Evolutionary conservation across 2,329 filamentous ascomycete species (phyloP).

Genomic region (Leptographium procerum): DNA sequence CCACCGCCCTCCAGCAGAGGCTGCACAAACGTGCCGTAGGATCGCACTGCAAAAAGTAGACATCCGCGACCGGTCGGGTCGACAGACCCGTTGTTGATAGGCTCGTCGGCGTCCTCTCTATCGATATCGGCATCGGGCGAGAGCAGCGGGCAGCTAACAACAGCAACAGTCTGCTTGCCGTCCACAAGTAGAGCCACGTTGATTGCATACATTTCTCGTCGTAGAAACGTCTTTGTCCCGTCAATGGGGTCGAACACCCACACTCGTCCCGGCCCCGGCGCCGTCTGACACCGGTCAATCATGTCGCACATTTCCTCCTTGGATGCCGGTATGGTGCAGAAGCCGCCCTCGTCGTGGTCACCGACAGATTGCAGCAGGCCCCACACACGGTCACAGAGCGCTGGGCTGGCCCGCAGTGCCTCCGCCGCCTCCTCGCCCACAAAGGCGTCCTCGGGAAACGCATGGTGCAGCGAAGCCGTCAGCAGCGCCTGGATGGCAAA

Average conservation of each 20-base stretch:
- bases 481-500: slow-evolving; percentile 48
- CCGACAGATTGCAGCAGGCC: slow-evolving; percentile 24
- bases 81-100: slow-evolving; percentile 30
- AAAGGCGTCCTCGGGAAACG: slow-evolving; percentile 39
- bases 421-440: slow-evolving; percentile 45
- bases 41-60: slow-evolving; percentile 38
- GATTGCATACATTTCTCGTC: slow-evolving; percentile 43
- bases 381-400: slow-evolving; percentile 36
- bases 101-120: slow-evolving; percentile 30
- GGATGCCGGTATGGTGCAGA: slow-evolving; percentile 23
- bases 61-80: slow-evolving; percentile 33
- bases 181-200: slow-evolving; percentile 42
- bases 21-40: slow-evolving; percentile 35
- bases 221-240: slow-evolving; percentile 45
- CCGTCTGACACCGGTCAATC: slow-evolving; percentile 38
- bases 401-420: slow-evolving; percentile 30
- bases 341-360: slow-evolving; percentile 16
- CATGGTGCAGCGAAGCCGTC: slow-evolving; percentile 34
- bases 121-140: slow-evolving; percentile 26
- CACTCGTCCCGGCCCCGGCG: slow-evolving; percentile 27
- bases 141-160: slow-evolving; percentile 33
- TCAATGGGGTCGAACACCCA: slow-evolving; percentile 54
- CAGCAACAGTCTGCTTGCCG: slow-evolving; percentile 36
- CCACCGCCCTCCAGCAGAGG: slow-evolving; percentile 18
- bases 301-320: slow-evolving; percentile 37